Evolutionary conservation across 208 protist species (phyloP).

Genomic region (Leishmania major): DNA sequence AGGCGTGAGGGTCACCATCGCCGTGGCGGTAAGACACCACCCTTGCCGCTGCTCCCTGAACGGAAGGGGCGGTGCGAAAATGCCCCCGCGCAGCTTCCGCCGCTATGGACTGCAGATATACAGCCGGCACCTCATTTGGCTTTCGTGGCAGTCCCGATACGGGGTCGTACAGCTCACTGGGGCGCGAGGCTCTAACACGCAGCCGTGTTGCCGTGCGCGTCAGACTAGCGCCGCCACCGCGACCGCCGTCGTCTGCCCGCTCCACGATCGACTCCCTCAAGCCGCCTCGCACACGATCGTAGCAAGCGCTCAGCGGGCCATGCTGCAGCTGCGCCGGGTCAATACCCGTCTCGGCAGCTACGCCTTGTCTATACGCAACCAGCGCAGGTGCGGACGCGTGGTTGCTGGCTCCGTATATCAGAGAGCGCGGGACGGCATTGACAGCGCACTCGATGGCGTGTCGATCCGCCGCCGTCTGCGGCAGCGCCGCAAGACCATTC

Average conservation of each 20-base stretch:
- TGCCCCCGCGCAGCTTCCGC: not conserved
- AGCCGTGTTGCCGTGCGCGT: slow-evolving; percentile 10
- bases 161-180: slow-evolving; percentile 20
- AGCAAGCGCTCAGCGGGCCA: slow-evolving; percentile 7
- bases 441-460: slow-evolving; percentile 9
- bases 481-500: slow-evolving; percentile 10
- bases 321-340: slow-evolving; percentile 22
- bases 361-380: slow-evolving; percentile 13
- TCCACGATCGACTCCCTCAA: not conserved
- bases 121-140: slow-evolving; percentile 26
- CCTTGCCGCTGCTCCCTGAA: not conserved
- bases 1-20: not conserved
- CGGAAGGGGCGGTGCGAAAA: not conserved
- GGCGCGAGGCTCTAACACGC: slow-evolving; percentile 1
- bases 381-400: slow-evolving; percentile 7
- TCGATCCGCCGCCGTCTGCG: slow-evolving; percentile 8
- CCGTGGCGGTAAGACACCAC: not conserved
- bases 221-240: not conserved
- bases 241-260: not conserved
- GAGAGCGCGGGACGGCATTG: slow-evolving; percentile 1
- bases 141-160: slow-evolving; percentile 20
- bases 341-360: slow-evolving; percentile 19
- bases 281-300: slow-evolving; percentile 12
- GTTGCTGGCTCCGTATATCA: slow-evolving; percentile 5
- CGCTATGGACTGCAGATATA: slow-evolving; percentile 11